phyloP scores from a whole-genome alignment of 2,329 filamentous ascomycete species.

The Fonsecaea nubica region DNA sequence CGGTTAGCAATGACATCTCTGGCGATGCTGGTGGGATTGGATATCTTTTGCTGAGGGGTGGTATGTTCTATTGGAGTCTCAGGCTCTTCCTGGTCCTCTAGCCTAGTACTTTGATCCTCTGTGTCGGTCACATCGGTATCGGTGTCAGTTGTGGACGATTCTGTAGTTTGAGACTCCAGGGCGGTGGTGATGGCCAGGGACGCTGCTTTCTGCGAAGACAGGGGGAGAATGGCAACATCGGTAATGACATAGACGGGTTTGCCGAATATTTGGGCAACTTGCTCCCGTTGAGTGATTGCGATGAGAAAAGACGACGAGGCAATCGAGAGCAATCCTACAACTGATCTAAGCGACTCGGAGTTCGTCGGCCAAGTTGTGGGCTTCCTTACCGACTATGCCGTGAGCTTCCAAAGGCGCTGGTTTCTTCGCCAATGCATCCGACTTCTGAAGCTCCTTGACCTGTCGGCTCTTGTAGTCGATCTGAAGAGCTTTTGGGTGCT shows the following conservation, averaged over 20 bases:
- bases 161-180: constrained; percentile 19
- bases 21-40: constrained; percentile 69
- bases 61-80: constrained; percentile 27
- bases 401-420: constrained; percentile 55
- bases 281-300: constrained; percentile 82
- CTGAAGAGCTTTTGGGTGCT: constrained; percentile 62
- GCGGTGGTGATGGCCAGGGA: constrained; percentile 67
- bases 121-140: constrained; percentile 42
- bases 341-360: constrained; percentile 12
- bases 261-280: constrained; percentile 85
- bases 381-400: constrained; percentile 63
- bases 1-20: constrained; percentile 85
- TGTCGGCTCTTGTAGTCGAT: constrained; percentile 71
- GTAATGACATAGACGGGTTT: constrained; percentile 85
- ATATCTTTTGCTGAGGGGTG: constrained; percentile 38
- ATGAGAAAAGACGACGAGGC: constrained; percentile 83
- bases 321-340: constrained; percentile 80
- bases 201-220: constrained; percentile 77
- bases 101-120: constrained; percentile 38
- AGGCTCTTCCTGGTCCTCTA: constrained; percentile 22
- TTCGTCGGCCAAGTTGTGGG: neutral
- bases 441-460: constrained; percentile 53
- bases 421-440: constrained; percentile 42
- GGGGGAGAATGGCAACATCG: constrained; percentile 88
- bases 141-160: constrained; percentile 34